Conservation (phyloP, 768 basidiomycete species). For the Fibroporia radiculosa region DNA sequence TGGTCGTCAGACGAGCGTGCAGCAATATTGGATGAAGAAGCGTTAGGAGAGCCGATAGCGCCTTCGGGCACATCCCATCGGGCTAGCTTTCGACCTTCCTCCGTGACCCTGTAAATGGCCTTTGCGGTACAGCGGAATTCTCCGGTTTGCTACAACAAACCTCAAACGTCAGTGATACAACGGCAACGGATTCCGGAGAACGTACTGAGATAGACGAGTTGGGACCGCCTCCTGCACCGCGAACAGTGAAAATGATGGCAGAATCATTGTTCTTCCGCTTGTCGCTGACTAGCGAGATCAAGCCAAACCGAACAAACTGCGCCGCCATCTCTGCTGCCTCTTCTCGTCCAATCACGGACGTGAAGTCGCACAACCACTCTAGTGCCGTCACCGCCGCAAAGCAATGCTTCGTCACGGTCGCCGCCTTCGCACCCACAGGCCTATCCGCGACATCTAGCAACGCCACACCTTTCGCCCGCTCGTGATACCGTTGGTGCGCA, state of each 20-base stretch:
- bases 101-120: conserved; percentile 90
- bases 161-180: conserved; percentile 8
- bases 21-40: conserved; percentile 56
- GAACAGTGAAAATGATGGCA: conserved; percentile 88
- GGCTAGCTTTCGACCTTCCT: conserved; percentile 80
- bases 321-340: conserved; percentile 98
- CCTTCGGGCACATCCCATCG: conserved; percentile 63
- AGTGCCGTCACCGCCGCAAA: conserved; percentile 84
- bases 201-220: conserved; percentile 70
- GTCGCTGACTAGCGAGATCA: conserved; percentile 83
- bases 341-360: conserved; percentile 90
- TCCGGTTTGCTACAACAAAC: conserved; percentile 63
- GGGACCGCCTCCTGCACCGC: conserved; percentile 68
- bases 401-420: conserved; percentile 54
- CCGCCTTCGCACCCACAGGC: conserved; percentile 43
- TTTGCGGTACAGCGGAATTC: conserved; percentile 97
- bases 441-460: conserved; percentile 69
- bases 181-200: conserved; percentile 9
- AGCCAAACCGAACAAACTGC: conserved; percentile 93
- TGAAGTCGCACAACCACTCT: conserved; percentile 97
- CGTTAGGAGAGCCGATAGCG: conserved; percentile 49
- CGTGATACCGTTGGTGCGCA: conserved; percentile 65
- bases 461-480: conserved; percentile 67
- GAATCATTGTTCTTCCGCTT: conserved; percentile 89
- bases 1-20: conserved; percentile 49